Evolutionary conservation across 495 filamentous ascomycete species (phyloP).

Genomic region (Aspergillus egyptiacus): DNA sequence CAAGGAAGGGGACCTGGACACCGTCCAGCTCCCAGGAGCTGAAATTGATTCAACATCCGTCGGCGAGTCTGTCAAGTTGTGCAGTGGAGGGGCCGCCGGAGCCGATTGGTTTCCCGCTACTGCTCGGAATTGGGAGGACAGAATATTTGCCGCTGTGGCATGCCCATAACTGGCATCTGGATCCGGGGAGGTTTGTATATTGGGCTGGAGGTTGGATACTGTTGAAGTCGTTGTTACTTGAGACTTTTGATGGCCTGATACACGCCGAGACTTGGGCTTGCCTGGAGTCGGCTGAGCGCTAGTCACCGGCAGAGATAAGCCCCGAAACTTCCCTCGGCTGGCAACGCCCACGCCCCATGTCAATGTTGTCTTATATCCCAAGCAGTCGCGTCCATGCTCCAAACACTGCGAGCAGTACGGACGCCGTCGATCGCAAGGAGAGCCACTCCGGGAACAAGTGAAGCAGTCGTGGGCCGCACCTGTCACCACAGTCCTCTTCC

Average conservation of each 20-base stretch:
- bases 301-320: conserved; percentile 75
- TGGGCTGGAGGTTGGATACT: neutral
- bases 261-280: conserved; percentile 11
- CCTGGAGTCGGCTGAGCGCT: conserved; percentile 23
- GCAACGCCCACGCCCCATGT: conserved; percentile 98
- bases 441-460: conserved; percentile 74
- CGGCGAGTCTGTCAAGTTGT: neutral
- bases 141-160: neutral
- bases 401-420: conserved; percentile 96
- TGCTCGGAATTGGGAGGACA: neutral
- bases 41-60: conserved; percentile 1
- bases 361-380: conserved; percentile 93
- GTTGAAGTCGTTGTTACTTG: neutral
- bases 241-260: neutral
- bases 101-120: neutral
- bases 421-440: conserved; percentile 83
- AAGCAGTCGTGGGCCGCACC: conserved; percentile 96
- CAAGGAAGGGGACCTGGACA: neutral
- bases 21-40: conserved; percentile 1
- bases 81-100: neutral
- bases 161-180: neutral
- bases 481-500: conserved; percentile 79
- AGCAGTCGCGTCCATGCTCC: conserved; percentile 86
- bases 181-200: neutral
- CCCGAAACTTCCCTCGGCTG: conserved; percentile 90